Percentiles rank a stretch among this genome's conserved stretches.
Conservation (phyloP, 768 basidiomycete genomes). For the Russula olivacea region DNA sequence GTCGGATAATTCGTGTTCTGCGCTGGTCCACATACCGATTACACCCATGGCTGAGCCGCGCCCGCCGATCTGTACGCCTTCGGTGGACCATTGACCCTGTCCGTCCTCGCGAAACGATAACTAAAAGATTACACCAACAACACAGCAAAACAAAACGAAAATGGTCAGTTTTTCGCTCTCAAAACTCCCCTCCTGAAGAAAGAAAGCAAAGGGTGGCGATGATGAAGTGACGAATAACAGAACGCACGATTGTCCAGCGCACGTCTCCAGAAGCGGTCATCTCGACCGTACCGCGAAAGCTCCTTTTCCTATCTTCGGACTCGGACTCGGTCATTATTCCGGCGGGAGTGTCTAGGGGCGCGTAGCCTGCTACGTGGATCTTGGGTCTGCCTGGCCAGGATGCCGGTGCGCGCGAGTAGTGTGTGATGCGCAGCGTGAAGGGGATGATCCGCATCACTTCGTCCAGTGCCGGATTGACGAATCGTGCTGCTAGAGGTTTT, state of each 20-base stretch:
- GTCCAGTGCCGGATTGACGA: constrained; percentile 31
- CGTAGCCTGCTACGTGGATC: constrained; percentile 45
- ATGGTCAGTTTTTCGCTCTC: neutral
- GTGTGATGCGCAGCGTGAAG: constrained; percentile 38
- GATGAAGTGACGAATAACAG: neutral
- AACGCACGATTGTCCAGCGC: constrained; percentile 46
- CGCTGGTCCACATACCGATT: constrained; percentile 53
- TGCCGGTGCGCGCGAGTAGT: constrained; percentile 28
- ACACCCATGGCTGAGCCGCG: constrained; percentile 48
- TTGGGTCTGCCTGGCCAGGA: constrained; percentile 38
- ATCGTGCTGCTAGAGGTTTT: constrained; percentile 28
- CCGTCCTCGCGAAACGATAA: constrained; percentile 29
- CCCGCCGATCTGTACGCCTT: constrained; percentile 53
- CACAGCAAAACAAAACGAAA: neutral
- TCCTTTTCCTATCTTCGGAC: too few species aligned
- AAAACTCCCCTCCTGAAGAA: too few species aligned
- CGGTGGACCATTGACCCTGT: constrained; percentile 45
- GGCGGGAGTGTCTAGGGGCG: too few species aligned
- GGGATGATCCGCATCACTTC: constrained; percentile 53
- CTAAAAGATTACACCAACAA: constrained; percentile 11
- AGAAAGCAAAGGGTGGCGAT: too few species aligned
- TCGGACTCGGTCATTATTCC: too few species aligned
- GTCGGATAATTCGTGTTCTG: constrained; percentile 39
- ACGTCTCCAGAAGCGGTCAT: constrained; percentile 46
- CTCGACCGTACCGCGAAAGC: constrained; percentile 32